Base-by-base conservation (phyloP, 192 early-diverging fungal species). In the Phycomyces nitens region DNA sequence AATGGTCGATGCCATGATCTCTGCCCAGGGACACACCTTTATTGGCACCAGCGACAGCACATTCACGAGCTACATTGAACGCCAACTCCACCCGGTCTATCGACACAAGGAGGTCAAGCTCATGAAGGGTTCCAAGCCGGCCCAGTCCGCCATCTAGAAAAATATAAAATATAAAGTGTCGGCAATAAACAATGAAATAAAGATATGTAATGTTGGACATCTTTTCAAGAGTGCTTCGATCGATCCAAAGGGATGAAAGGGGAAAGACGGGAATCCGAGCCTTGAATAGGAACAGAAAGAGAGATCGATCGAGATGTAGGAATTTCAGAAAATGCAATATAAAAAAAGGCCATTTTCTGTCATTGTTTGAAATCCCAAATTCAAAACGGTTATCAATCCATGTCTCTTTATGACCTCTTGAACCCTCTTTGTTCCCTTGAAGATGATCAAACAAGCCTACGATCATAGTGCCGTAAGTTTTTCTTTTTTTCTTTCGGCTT, bases 1-100 rank as follows among this genome's bases (percentile, higher is more conserved):
- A 10, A 79, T 85, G 71, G 62, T 82, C 3, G 83, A 85, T 64
- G 75, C 76, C 3, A 76, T 83, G 16, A 77, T 83, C 24, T 64
- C 75, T 4, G 75, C 83, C 15, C 81, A 77, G 21, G 79, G 81
- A 11, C 66, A 70, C 38, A 69, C 73, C 15, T 85, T 85, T 50
- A 56, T 80, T 21, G 81, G 81, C 4, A 85, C 79, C 0, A 72
- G 74, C 15, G 75, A 77, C 40, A 79, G 77, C 16, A 79, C 77
- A 0, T 81, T 81, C 23, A 77, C 79, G 15, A 68, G 56, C 7
- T 76, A 76, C 51, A 76, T 76, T 59, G 74, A 76, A 63, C 68
- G 74, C 2, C 69, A 76, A 21, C 52, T 76, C 22, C 65, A 71
- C 44, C 74, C 74, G 5, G 64, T 71, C 2, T 76, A 76, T 34